Conservation (phyloP, 169 alveolate species). For the Cyclospora cayetanensis region DNA sequence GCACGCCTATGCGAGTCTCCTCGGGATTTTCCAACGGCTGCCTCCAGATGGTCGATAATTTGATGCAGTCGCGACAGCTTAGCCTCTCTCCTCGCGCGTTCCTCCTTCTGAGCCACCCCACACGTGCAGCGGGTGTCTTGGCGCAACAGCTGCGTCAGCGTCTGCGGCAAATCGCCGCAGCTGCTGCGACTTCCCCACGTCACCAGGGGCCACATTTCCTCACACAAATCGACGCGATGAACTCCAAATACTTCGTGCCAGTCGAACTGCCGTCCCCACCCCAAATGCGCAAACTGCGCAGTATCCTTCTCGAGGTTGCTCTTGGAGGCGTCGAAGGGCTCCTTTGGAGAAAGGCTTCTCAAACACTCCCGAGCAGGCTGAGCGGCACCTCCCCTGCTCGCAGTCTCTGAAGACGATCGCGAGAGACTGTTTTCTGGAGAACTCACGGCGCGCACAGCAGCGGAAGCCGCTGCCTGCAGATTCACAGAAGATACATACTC, state of each 20-base stretch:
- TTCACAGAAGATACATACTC: too few species aligned
- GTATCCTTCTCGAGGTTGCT: neutral
- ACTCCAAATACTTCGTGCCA: conserved; percentile 27
- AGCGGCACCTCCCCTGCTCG: too few species aligned
- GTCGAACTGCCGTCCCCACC: conserved; percentile 25
- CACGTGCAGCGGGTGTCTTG: neutral
- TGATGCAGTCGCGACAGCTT: neutral
- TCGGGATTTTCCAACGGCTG: neutral
- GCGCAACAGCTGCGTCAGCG: conserved; percentile 32
- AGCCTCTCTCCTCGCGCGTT: neutral
- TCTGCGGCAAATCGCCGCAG: conserved; percentile 6
- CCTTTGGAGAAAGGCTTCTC: too few species aligned
- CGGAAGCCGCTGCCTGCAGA: too few species aligned
- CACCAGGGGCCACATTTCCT: conserved; percentile 27
- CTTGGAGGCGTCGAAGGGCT: too few species aligned
- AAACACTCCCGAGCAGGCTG: too few species aligned
- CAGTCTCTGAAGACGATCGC: too few species aligned
- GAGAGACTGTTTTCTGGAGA: too few species aligned
- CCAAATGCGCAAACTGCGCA: neutral
- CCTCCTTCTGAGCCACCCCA: neutral
- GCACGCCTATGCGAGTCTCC: too few species aligned
- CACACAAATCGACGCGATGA: neutral
- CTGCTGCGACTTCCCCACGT: conserved; percentile 26
- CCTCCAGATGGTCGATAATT: neutral
- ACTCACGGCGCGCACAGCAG: too few species aligned